Base-by-base conservation (phyloP, 305 asterid genomes). In the Plantago coronopus region DNA sequence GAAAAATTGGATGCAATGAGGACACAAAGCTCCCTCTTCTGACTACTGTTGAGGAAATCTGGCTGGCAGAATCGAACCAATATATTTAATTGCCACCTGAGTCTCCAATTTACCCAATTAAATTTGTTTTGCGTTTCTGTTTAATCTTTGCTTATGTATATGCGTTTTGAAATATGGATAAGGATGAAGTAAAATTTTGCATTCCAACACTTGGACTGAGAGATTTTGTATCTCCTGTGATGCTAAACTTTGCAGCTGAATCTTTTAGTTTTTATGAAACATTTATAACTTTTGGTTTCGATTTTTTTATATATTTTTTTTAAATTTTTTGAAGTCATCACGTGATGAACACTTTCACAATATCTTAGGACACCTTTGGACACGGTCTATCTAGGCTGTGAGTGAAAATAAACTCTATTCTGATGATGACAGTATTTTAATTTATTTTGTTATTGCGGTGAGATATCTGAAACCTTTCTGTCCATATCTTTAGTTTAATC, bases 181-280 rank as follows among this genome's bases (percentile, higher is more conserved):
- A 64, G 48, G 82, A 73, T 77, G 79, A 73, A 69, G 70, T 77
- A 67, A 67, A 1, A 15, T 46, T 22, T 2, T 9, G 38, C 11
- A 66, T 74, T 70, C 76, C 83, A 78, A 74, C 83, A 78, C 83
- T 78, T 74, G 83, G 83, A 65, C 80, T 74, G 80, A 78, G 63
- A 57, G 49, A 31, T 20, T 59, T 29, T 56, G 57, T 51, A 48
- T 66, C 60, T 67, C 73, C 12, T 11, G 46, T 78, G 80, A 71
- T 74, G 73, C 22, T 73, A 29, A 14, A 40, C 18, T 42, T 38
- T 74, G 76, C 78, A 62, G 44, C 80, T 78, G 80, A 74, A 66
- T 78, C 77, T 15, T 31, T 19, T 45, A 3, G 3, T 75, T 15
- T 31, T 19, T 45, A 3, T 2, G 23, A 0, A 16, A n/a, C 18